Percentiles rank a stretch among this genome's conserved stretches.
phyloP scores from a whole-genome alignment of 2,329 filamentous ascomycete genomes.

The Lasiodiplodia hormozganensis region DNA sequence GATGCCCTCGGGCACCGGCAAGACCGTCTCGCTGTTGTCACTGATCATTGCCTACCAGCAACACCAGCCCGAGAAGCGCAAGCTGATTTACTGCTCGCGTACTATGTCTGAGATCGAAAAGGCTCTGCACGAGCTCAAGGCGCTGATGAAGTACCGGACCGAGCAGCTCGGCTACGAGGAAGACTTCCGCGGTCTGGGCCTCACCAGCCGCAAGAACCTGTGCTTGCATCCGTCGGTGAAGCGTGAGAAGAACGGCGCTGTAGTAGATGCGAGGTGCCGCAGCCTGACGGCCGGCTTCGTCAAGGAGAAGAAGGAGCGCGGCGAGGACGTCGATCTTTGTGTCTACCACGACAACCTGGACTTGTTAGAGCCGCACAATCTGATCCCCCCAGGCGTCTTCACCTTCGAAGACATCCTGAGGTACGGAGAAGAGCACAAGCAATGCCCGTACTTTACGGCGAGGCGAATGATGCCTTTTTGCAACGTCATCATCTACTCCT shows the following conservation, averaged over 20 bases:
- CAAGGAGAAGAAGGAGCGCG: conserved; percentile 94
- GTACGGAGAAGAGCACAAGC: conserved; percentile 94
- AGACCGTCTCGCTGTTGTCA: conserved; percentile 93
- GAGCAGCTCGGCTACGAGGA: conserved; percentile 89
- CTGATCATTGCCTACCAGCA: conserved; percentile 97
- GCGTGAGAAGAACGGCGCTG: conserved; percentile 89
- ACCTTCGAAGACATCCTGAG: conserved; percentile 87
- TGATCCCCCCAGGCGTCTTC: conserved; percentile 94
- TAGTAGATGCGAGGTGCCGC: conserved; percentile 95
- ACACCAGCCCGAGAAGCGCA: conserved; percentile 88
- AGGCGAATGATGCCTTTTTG: conserved; percentile 99
- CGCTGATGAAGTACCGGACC: conserved; percentile 91
- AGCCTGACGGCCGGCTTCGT: conserved; percentile 96
- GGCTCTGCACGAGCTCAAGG: conserved; percentile 87
- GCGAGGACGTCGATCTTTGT: conserved; percentile 92
- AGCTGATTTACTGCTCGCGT: conserved; percentile 98
- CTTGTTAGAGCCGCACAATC: conserved; percentile 89
- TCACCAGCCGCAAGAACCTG: conserved; percentile 96
- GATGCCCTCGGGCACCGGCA: conserved; percentile 98
- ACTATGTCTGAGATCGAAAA: conserved; percentile 99
- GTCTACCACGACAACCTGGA: conserved; percentile 98
- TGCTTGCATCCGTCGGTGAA: conserved; percentile 97
- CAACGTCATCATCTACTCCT: conserved; percentile 99
- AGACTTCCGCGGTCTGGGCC: conserved; percentile 88
- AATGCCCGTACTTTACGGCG: conserved; percentile 96